A percentile compares a stretch with the other conserved stretches of the same genome.
Evolutionary conservation across 208 protist species (phyloP).

Genomic region (Leishmania amazonensis): DNA sequence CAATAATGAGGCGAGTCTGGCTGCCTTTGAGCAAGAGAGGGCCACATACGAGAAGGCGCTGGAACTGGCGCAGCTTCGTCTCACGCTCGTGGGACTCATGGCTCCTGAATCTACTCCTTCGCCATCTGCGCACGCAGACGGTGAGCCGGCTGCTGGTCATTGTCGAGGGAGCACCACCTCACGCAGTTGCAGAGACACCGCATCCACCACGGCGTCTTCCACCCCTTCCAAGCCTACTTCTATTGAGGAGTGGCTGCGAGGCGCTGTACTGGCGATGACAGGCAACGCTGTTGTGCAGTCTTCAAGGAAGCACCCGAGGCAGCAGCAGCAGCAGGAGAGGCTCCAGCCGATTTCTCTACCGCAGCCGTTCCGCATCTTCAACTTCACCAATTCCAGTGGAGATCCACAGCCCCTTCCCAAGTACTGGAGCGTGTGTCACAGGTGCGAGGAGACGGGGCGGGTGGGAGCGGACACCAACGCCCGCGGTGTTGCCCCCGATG

Average conservation of each 20-base stretch:
- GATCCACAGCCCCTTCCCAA: not conserved
- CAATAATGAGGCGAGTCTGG: not conserved
- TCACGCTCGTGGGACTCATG: not conserved
- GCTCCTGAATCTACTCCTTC: not conserved
- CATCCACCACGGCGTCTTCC: not conserved
- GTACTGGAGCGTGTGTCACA: not conserved
- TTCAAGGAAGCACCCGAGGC: not conserved
- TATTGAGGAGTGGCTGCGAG: constrained; percentile 45
- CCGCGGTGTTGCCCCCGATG: not conserved
- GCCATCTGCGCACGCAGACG: not conserved
- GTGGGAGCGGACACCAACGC: not conserved
- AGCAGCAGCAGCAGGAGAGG: not conserved
- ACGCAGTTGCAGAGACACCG: not conserved
- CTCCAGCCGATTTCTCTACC: not conserved
- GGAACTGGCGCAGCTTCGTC: not conserved
- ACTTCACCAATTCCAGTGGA: not conserved
- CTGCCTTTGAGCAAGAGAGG: not conserved
- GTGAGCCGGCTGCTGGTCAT: not conserved
- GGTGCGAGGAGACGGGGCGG: not conserved
- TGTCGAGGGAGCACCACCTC: not conserved
- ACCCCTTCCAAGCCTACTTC: not conserved
- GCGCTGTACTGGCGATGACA: constrained; percentile 52
- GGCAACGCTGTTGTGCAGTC: constrained; percentile 59
- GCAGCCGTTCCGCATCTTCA: not conserved
- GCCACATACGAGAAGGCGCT: not conserved